Evolutionary conservation across 164 flowering plant species (phyloP), one percentile per base, ranked within the genome.

Genomic region (Annona cherimola): DNA sequence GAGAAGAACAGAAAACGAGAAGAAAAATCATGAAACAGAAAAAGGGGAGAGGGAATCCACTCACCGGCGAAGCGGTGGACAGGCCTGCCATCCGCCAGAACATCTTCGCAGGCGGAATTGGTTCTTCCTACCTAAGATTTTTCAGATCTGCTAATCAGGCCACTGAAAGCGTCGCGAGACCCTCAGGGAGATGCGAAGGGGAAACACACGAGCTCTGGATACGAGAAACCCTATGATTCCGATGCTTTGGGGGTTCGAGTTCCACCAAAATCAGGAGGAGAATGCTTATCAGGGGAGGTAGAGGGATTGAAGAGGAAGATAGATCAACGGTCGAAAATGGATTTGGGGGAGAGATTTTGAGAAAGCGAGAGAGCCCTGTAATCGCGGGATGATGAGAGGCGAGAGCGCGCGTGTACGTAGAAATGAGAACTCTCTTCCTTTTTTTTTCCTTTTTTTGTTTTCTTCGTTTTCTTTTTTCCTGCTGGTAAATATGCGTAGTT

Each of bases 61-160:
- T 81, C 63, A 93, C 98, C 68, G 97, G 98, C 75, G 98, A 93
- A 69, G 95, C 86, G 72, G 97, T 82, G 80, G 98, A 90, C 85
- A 93, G 84, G 50, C 95, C 98, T 1, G 97, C 79, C 94, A 93
- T 91, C 66, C 92, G 92, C 98, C 98, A 92, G 80, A 92, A 90
- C 96, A 92, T 92, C 68, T 74, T 85, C 77, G 82, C 60, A 12
- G 61, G 19, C 71, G 64, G 45, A 76, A 69, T 69, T 54, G 71
- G 69, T 54, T 62, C 40, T 64, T 12, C 41, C 35, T 16, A 72
- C 6, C 68, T 61, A 45, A 50, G 4, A 26, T 68, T 39, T 64
- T 63, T 69, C 81, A 79, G 81, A 79, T 75, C 81, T 72, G 73
- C 42, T n/a, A 71, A 71, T 43, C 67, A 63, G 50, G 43, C 45